Evolutionary conservation across 1,284 basidiomycete species (phyloP).

Genomic region (Lentinula novae-zelandiae): DNA sequence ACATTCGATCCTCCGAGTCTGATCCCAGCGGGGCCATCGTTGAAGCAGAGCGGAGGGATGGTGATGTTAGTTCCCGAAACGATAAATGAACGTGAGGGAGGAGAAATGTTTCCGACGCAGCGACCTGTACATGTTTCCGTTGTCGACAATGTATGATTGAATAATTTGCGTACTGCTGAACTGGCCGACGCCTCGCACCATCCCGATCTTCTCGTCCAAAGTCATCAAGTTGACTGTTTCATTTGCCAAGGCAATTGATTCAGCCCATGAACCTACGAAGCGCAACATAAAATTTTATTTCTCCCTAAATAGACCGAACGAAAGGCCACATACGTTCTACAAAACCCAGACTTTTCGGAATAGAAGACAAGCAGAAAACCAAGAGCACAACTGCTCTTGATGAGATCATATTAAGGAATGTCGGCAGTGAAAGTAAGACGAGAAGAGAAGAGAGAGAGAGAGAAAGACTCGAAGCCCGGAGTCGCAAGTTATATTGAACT

Average conservation of each 20-base stretch:
- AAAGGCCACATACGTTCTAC: not conserved
- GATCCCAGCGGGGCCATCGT: slow-evolving; percentile 57
- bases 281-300: not conserved
- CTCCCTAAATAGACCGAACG: not conserved
- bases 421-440: not conserved
- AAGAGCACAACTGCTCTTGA: not conserved
- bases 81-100: slow-evolving; percentile 32
- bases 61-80: slow-evolving; percentile 23
- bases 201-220: slow-evolving; percentile 45
- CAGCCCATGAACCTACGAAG: slow-evolving; percentile 39
- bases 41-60: slow-evolving; percentile 42
- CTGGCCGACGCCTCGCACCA: slow-evolving; percentile 46
- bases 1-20: slow-evolving; percentile 45
- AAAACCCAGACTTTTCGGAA: slow-evolving; percentile 1
- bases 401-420: not conserved
- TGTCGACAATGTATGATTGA: not conserved
- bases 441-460: not conserved
- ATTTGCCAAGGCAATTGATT: slow-evolving; percentile 36
- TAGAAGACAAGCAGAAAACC: not conserved
- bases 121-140: slow-evolving; percentile 33
- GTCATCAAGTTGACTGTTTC: slow-evolving; percentile 35
- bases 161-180: slow-evolving; percentile 30
- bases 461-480: not conserved
- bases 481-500: not conserved
- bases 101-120: slow-evolving; percentile 56